Evolutionary conservation across 78 protist genomes (phyloP).

Genomic region (Capsaspora owczarzaki): DNA sequence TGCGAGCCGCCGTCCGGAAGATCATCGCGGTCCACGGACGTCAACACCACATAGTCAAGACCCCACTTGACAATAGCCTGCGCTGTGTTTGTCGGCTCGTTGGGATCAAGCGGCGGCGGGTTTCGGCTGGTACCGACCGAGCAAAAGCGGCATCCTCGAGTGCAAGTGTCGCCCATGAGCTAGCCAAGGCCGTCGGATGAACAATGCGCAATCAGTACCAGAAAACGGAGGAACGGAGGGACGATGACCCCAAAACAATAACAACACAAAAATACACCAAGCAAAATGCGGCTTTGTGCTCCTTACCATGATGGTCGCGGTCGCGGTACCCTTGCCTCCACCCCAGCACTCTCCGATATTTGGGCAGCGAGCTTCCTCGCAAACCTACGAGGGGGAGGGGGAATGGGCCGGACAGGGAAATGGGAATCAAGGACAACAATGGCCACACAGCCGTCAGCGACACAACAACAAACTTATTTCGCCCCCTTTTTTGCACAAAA

Average conservation of each 20-base stretch:
- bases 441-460: too few relatives aligned
- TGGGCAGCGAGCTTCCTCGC: slow-evolving; percentile 77
- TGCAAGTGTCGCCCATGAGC: slow-evolving; percentile 86
- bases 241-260: too few relatives aligned
- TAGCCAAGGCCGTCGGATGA: too few relatives aligned
- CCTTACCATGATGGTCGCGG: slow-evolving; percentile 84
- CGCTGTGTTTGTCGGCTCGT: slow-evolving; percentile 73
- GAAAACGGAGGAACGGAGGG: too few relatives aligned
- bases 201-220: too few relatives aligned
- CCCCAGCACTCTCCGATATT: slow-evolving; percentile 92
- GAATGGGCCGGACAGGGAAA: not conserved
- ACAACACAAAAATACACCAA: too few relatives aligned
- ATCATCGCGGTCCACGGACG: slow-evolving; percentile 85
- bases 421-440: too few relatives aligned
- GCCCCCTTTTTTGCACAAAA: too few relatives aligned
- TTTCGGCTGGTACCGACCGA: slow-evolving; percentile 60
- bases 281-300: too few relatives aligned
- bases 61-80: slow-evolving; percentile 66
- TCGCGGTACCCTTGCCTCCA: slow-evolving; percentile 66
- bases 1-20: slow-evolving; percentile 70
- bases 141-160: slow-evolving; percentile 88
- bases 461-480: too few relatives aligned
- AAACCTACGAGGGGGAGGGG: slow-evolving; percentile 27
- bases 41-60: slow-evolving; percentile 81
- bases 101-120: slow-evolving; percentile 77